These are phyloP conservation scores for Solanum stenotomum DNA, from an alignment of 257 asterid species.

Conservation along the genomic window DNA sequence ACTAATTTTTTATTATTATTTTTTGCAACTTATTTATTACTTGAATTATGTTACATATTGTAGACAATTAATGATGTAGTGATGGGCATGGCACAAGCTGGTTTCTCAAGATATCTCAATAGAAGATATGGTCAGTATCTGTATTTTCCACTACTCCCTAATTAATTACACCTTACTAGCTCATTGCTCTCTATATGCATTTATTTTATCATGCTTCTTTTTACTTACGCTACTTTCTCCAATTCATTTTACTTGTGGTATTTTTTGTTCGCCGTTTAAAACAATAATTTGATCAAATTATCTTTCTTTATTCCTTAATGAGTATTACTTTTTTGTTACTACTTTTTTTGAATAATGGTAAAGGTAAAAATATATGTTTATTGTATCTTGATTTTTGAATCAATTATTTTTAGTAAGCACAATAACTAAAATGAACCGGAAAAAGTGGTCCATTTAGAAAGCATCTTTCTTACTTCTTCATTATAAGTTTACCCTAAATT, in stretches of 20 bases:
- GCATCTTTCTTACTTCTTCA: neutral
- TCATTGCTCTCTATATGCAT: neutral
- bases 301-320: too few species aligned
- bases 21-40: neutral
- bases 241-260: too few species aligned
- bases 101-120: slow-evolving; percentile 23
- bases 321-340: too few species aligned
- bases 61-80: slow-evolving; percentile 35
- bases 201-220: neutral
- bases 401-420: neutral
- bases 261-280: too few species aligned
- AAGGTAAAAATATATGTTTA: too few species aligned
- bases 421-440: neutral
- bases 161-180: neutral
- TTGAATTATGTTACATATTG: neutral
- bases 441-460: neutral
- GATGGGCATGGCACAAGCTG: slow-evolving; percentile 36
- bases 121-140: slow-evolving; percentile 24
- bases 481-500: neutral
- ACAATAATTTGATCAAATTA: too few species aligned
- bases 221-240: too few species aligned
- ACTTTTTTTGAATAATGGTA: too few species aligned
- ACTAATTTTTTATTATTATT: too few species aligned
- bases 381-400: too few species aligned
- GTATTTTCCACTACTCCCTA: neutral